These are phyloP conservation scores for Moesziomyces sp. DNA, from an alignment of 1,284 basidiomycete genomes.

Conservation along the genomic window DNA sequence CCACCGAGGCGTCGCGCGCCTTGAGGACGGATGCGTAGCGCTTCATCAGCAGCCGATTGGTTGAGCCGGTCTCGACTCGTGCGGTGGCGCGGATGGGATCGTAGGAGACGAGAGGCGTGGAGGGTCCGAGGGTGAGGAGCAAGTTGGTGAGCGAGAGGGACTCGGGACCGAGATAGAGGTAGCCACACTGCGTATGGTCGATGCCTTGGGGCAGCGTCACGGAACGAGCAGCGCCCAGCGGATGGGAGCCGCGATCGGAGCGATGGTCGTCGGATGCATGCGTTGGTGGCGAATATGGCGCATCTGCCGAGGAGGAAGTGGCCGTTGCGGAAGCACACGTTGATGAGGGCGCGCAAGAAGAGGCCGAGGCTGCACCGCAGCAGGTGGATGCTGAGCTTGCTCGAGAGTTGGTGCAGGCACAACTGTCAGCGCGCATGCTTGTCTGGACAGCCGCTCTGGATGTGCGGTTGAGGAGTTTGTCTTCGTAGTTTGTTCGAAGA, in stretches of 20 bases:
- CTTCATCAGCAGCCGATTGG: slow-evolving; percentile 87
- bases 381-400: slow-evolving; percentile 6
- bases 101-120: slow-evolving; percentile 75
- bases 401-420: neutral
- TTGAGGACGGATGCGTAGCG: slow-evolving; percentile 88
- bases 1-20: slow-evolving; percentile 90
- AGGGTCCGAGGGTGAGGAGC: slow-evolving; percentile 69
- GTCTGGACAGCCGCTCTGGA: slow-evolving; percentile 1
- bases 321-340: slow-evolving; percentile 8
- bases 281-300: slow-evolving; percentile 50
- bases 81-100: slow-evolving; percentile 73
- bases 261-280: slow-evolving; percentile 41
- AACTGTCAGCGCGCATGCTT: slow-evolving; percentile 4
- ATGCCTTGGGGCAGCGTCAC: slow-evolving; percentile 23
- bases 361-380: slow-evolving; percentile 9
- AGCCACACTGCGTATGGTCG: slow-evolving; percentile 56
- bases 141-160: slow-evolving; percentile 85
- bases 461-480: slow-evolving; percentile 34
- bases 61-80: slow-evolving; percentile 72
- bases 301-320: slow-evolving; percentile 41
- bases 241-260: slow-evolving; percentile 49
- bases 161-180: slow-evolving; percentile 87
- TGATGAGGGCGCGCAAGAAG: slow-evolving; percentile 2
- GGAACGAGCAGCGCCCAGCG: slow-evolving; percentile 37
- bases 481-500: slow-evolving; percentile 48